phyloP scores from a whole-genome alignment of 805 yeast species.

The Kuraishia floccosa region DNA sequence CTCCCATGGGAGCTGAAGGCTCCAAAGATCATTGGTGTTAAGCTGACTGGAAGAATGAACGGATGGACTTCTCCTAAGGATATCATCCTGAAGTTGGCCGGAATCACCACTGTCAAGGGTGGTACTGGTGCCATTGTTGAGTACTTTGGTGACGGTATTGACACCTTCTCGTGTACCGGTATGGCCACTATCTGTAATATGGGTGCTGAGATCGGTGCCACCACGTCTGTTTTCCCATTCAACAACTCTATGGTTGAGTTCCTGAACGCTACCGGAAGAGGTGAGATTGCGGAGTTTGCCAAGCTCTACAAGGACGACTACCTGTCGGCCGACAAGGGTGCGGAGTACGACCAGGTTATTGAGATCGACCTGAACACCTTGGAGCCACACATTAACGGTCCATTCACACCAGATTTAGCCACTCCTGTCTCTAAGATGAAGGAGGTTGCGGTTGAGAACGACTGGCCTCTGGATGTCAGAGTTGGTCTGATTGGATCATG shows the following conservation, averaged over 20 bases:
- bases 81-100: constrained; percentile 86
- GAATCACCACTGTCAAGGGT: constrained; percentile 92
- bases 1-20: constrained; percentile 97
- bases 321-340: constrained; percentile 83
- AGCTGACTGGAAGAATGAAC: constrained; percentile 80
- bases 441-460: constrained; percentile 71
- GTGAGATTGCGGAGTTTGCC: constrained; percentile 77
- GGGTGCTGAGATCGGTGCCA: constrained; percentile 99
- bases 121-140: constrained; percentile 97
- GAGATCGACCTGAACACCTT: constrained; percentile 83
- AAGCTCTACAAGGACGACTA: constrained; percentile 47
- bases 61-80: constrained; percentile 99
- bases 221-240: constrained; percentile 96
- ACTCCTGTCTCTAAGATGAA: constrained; percentile 87
- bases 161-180: constrained; percentile 91
- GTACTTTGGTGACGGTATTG: constrained; percentile 93
- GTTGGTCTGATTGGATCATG: constrained; percentile 98
- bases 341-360: constrained; percentile 86
- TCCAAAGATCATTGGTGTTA: constrained; percentile 91
- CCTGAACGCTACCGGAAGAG: constrained; percentile 79
- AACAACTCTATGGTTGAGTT: constrained; percentile 82
- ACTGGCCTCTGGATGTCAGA: constrained; percentile 87
- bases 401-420: constrained; percentile 96
- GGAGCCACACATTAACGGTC: constrained; percentile 96
- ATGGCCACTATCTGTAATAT: constrained; percentile 99